Evolutionary conservation across 345 rosid genomes (phyloP), one percentile per base, ranked within the genome.

Genomic region (Durio zibethinus): DNA sequence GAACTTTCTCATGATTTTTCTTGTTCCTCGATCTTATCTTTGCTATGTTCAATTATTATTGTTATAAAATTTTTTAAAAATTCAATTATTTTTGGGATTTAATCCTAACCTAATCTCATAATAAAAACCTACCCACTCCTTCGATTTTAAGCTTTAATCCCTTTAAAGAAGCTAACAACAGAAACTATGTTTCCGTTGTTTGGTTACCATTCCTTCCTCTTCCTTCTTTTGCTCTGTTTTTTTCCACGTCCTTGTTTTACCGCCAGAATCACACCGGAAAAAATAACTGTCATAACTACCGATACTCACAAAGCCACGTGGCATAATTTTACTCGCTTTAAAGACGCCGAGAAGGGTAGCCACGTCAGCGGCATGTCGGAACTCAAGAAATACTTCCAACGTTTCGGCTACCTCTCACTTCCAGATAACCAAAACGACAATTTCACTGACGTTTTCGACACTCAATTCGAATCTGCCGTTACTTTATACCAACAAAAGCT

Each of bases 341-440:
- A 89, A 0, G 97, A 93, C 59, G 93, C 88, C 70, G 91, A 84
- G 35, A 71, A 78, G 73, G 98, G 98, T 4, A 86, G 89, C 87
- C 84, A 83, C 62, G 87, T 91, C 76, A 79, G 50, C 64, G 98
- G 99, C 85, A 92, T 96, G 81, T 89, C 94, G 0, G 94, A 92
- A 74, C 93, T 96, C 65, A 96, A 96, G 87, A 81, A 79, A 16
- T 96, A 93, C 86, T 91, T 96, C 71, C 80, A 81, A 82, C 91
- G 85, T 1, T 96, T 93, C 84, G 99, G 99, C 10, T 96, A 96
- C 83, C 88, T 90, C 54, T 43, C 81, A 16, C 38, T 71, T 48
- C 57, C 82, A 18, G 79, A 76, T 76, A 31, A 52, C 10, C 31
- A 5, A n/a, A 72, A 20, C 0, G 47, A 4, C 5, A 89, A 80